These are phyloP conservation scores for Globisporangium splendens DNA, from an alignment of 352 stramenopile genomes.

Conservation along the genomic window DNA sequence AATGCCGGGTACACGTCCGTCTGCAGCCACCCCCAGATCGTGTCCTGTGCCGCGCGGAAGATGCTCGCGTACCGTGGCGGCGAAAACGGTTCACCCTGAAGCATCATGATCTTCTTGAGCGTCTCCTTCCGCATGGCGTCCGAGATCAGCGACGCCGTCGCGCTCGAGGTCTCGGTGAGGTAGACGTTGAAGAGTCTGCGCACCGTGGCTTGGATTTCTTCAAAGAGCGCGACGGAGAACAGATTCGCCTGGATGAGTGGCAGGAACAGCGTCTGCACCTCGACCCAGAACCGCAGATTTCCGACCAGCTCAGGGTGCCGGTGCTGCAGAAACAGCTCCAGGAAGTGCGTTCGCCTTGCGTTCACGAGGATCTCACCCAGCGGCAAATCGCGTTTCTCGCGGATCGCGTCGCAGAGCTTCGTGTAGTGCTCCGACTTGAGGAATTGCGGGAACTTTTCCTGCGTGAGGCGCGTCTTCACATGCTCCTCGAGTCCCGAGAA, in stretches of 20 bases:
- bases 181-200: constrained; percentile 66
- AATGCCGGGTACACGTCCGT: constrained; percentile 60
- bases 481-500: constrained; percentile 56
- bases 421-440: constrained; percentile 39
- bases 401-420: constrained; percentile 51
- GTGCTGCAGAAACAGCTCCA: constrained; percentile 45
- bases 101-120: constrained; percentile 60
- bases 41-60: constrained; percentile 69
- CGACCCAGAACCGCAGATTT: constrained; percentile 71
- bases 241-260: constrained; percentile 56
- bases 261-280: constrained; percentile 70
- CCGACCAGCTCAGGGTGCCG: constrained; percentile 25
- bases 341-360: constrained; percentile 43
- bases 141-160: constrained; percentile 33
- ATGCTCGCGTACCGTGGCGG: constrained; percentile 61
- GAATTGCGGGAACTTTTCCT: constrained; percentile 54
- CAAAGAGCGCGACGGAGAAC: constrained; percentile 71
- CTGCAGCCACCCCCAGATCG: constrained; percentile 70
- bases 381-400: constrained; percentile 49
- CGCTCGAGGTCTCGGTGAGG: constrained; percentile 33
- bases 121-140: constrained; percentile 55
- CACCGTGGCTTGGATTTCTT: constrained; percentile 64
- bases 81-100: constrained; percentile 75
- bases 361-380: constrained; percentile 65
- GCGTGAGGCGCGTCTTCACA: constrained; percentile 40